Percentiles rank a stretch among this genome's conserved stretches.
Evolutionary conservation across 78 protist genomes (phyloP).

Genomic region (Cyanophora paradoxa): DNA sequence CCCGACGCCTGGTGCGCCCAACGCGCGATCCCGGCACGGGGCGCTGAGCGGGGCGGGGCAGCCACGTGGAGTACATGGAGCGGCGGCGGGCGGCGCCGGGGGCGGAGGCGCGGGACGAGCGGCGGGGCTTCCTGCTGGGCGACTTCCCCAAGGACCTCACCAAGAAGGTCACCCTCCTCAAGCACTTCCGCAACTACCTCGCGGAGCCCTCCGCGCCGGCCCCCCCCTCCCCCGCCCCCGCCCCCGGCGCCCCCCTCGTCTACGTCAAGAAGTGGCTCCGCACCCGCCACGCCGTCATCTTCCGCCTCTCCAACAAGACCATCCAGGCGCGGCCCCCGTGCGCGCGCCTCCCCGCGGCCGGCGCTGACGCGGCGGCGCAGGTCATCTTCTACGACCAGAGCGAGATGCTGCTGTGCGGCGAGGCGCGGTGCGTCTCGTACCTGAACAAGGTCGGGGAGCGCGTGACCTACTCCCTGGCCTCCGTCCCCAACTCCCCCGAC

Average conservation of each 20-base stretch:
- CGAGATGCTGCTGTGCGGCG: slow-evolving; percentile 41
- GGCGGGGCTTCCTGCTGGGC: neutral
- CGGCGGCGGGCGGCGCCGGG: neutral
- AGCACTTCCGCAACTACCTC: slow-evolving; percentile 64
- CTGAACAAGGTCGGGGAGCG: slow-evolving; percentile 20
- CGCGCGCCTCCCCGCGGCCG: neutral
- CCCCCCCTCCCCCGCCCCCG: neutral
- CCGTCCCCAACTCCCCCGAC: neutral
- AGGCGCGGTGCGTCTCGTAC: slow-evolving; percentile 28
- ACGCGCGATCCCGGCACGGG: too few species aligned
- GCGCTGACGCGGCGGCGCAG: neutral
- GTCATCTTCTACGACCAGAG: slow-evolving; percentile 56
- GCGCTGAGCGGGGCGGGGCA: too few species aligned
- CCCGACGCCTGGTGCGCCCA: slow-evolving; percentile 6
- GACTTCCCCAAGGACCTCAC: slow-evolving; percentile 19
- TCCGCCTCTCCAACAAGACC: slow-evolving; percentile 57
- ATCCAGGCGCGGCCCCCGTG: too few species aligned
- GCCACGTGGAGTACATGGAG: slow-evolving; percentile 22
- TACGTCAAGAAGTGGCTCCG: slow-evolving; percentile 77
- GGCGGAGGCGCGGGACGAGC: neutral
- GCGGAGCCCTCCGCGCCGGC: slow-evolving; percentile 11
- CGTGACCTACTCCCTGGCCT: slow-evolving; percentile 8
- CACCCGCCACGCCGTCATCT: slow-evolving; percentile 66
- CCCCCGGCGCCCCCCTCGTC: slow-evolving; percentile 21
- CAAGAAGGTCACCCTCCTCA: slow-evolving; percentile 75